Base-by-base conservation (phyloP, 2,329 filamentous ascomycete species). In the Conoideocrella luteorostrata region DNA sequence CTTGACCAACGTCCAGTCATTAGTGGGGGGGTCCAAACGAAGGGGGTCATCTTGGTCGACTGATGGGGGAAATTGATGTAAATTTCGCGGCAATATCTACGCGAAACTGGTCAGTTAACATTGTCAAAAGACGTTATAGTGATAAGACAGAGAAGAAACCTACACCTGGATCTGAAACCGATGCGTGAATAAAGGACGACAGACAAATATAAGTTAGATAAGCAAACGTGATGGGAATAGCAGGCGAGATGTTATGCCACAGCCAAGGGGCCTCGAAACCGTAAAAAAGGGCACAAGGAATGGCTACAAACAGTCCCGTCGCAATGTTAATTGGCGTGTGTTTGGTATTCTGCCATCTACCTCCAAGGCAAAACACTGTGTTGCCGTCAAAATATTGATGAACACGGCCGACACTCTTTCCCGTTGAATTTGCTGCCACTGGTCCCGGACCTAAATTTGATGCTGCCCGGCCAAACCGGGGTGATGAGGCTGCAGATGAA, bases 331-430 rank as follows among this genome's bases (percentile, higher is more conserved):
- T 82, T 2, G 93, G 93, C 50, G 84, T 79, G 54, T 94, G 86
- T 53, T 81, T 80, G 28, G 93, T 85, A 63, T 97, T 96, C 59
- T 96, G 88, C 47, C 93, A 73, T 47, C 93, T 78, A 7, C 93
- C 93, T 26, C 87, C 85, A 47, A 87, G 74, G 62, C 82, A 95
- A 60, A 98, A 98, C 20, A 89, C 72, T 0, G 88, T 95, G 59
- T 97, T 98, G 36, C 93, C 93, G 35, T 87, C 79, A 57, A 96
- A 97, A 62, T 95, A 95, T 61, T 97, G 80, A 64, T 91, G 86
- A 55, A 96, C 95, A 52, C 77, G 83, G 41, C 58, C 57, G 82
- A 44, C 77, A 58, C 46, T 47, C 28, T 71, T 64, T n/a, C 32
- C 21, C 6, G n/a, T 15, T 5, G 32, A 10, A 23, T 20, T 15